A percentile compares a stretch with the other conserved stretches of the same genome.
phyloP scores from a whole-genome alignment of 495 filamentous ascomycete species.

The Aspergillus nanangensis region DNA sequence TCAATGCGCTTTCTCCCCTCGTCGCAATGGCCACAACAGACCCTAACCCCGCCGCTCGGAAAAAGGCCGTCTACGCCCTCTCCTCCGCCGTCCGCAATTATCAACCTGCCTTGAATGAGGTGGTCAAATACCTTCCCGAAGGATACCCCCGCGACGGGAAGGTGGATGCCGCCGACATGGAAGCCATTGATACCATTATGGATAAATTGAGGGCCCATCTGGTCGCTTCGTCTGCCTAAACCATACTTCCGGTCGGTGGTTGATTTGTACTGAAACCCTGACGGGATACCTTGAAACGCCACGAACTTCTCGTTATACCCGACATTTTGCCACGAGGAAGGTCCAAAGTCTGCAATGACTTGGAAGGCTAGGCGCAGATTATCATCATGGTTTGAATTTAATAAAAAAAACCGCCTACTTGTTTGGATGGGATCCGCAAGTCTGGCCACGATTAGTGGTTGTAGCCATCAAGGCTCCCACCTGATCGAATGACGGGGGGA shows the following conservation, averaged over 20 bases:
- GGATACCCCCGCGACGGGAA: conserved; percentile 53
- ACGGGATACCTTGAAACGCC: too few species aligned
- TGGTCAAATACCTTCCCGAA: conserved; percentile 58
- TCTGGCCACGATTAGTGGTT: too few species aligned
- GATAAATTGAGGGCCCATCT: conserved; percentile 55
- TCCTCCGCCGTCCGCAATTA: conserved; percentile 82
- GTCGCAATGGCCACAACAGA: conserved; percentile 60
- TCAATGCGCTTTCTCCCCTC: conserved; percentile 66
- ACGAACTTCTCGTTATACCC: too few species aligned
- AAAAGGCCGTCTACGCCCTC: conserved; percentile 84
- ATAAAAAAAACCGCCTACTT: too few species aligned
- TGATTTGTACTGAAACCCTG: neutral
- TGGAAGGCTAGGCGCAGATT: too few species aligned
- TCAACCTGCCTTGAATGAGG: conserved; percentile 64
- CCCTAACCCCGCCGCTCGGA: conserved; percentile 59
- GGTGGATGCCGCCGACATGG: conserved; percentile 79
- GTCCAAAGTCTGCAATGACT: too few species aligned
- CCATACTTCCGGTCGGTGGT: neutral
- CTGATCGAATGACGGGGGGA: too few species aligned
- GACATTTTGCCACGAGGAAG: too few species aligned
- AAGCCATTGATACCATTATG: conserved; percentile 71
- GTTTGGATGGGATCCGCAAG: too few species aligned
- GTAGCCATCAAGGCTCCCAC: too few species aligned
- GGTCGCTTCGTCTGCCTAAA: conserved; percentile 25
- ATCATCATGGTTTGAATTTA: too few species aligned